A percentile compares a stretch with the other conserved stretches of the same genome.
Conservation (phyloP, 2,329 filamentous ascomycete genomes). For the Pseudopyricularia cyperi region DNA sequence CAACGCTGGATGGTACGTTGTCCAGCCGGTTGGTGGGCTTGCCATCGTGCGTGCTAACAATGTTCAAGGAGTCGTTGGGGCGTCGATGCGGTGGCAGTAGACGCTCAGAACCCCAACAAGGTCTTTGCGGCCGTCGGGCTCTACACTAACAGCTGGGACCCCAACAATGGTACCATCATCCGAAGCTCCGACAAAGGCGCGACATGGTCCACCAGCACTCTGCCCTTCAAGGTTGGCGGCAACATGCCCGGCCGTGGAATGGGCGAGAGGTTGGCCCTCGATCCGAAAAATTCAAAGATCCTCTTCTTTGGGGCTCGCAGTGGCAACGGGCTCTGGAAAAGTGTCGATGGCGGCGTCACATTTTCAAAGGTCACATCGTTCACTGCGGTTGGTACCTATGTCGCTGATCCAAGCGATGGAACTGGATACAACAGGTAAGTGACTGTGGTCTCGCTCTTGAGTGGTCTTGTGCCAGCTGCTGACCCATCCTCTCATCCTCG, state of each 20-base stretch:
- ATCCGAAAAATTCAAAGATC: conserved; percentile 42
- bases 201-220: conserved; percentile 33
- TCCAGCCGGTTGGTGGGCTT: neutral
- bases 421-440: conserved; percentile 22
- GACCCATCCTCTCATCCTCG: neutral
- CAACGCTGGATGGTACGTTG: conserved; percentile 27
- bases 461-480: neutral
- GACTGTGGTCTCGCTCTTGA: neutral
- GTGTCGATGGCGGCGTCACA: conserved; percentile 38
- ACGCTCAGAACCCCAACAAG: conserved; percentile 35
- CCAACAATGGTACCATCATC: conserved; percentile 39
- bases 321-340: conserved; percentile 46
- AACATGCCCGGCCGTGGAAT: conserved; percentile 49
- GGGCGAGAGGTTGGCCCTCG: conserved; percentile 44
- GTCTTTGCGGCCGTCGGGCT: conserved; percentile 41
- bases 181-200: conserved; percentile 38
- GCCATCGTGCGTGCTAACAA: neutral
- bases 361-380: conserved; percentile 39
- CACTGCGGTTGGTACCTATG: conserved; percentile 34
- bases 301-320: conserved; percentile 46
- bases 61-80: conserved; percentile 39
- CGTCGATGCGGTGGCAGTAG: conserved; percentile 41
- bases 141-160: conserved; percentile 49
- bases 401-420: conserved; percentile 28
- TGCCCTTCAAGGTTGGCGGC: conserved; percentile 47